Conservation (phyloP, 2,329 filamentous ascomycete species). For the Allantophomopsis lycopodina region DNA sequence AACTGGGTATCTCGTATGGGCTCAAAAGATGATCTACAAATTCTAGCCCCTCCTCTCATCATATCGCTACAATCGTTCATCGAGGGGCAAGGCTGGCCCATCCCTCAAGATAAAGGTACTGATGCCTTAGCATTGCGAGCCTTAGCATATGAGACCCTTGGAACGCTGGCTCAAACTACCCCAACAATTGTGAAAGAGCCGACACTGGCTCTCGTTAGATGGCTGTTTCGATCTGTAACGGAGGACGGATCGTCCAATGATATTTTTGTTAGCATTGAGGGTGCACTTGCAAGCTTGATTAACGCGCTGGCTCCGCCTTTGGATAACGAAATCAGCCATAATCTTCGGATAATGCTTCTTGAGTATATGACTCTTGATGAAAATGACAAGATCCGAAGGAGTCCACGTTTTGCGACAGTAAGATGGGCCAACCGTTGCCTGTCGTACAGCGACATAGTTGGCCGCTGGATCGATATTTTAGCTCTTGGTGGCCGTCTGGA, state of each 20-base stretch:
- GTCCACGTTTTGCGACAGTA: slow-evolving; percentile 67
- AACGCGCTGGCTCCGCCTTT: slow-evolving; percentile 31
- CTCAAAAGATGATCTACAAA: slow-evolving; percentile 40
- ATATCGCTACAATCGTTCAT: slow-evolving; percentile 60
- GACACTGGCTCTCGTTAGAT: slow-evolving; percentile 45
- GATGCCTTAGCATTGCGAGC: slow-evolving; percentile 57
- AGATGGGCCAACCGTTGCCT: slow-evolving; percentile 87
- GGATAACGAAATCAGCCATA: slow-evolving; percentile 18
- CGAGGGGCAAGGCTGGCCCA: slow-evolving; percentile 72
- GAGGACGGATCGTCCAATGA: slow-evolving; percentile 63
- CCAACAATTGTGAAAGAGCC: slow-evolving; percentile 38
- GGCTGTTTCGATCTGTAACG: slow-evolving; percentile 73
- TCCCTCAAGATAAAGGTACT: slow-evolving; percentile 38
- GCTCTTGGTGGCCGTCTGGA: slow-evolving; percentile 54
- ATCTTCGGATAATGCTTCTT: slow-evolving; percentile 39
- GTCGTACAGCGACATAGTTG: slow-evolving; percentile 63
- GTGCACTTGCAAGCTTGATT: slow-evolving; percentile 70
- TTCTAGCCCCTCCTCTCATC: slow-evolving; percentile 57
- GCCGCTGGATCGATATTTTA: slow-evolving; percentile 78
- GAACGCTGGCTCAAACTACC: slow-evolving; percentile 57
- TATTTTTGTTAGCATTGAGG: slow-evolving; percentile 78
- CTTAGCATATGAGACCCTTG: slow-evolving; percentile 83
- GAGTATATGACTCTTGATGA: slow-evolving; percentile 48
- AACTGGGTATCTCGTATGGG: slow-evolving; percentile 76
- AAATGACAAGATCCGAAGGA: slow-evolving; percentile 42